Conservation (phyloP, 164 flowering plant genomes). For the Paratinospora sagittata region DNA sequence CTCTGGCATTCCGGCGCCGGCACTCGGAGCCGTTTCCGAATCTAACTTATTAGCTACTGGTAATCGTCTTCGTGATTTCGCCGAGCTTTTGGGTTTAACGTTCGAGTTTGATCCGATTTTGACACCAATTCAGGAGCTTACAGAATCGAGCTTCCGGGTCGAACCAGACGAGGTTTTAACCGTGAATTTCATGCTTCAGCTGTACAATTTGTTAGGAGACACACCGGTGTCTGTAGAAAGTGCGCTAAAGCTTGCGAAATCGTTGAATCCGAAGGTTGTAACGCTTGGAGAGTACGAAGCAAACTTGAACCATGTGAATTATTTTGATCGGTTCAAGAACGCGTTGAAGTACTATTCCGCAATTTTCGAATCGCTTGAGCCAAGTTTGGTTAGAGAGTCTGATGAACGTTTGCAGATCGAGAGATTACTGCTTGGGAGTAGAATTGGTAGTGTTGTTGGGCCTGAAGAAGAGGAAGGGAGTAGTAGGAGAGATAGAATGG, state of each 20-base stretch:
- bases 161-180: slow-evolving; percentile 59
- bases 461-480: slow-evolving; percentile 31
- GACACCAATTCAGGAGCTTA: slow-evolving; percentile 52
- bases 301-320: slow-evolving; percentile 53
- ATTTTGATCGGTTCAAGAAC: slow-evolving; percentile 43
- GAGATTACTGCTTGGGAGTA: slow-evolving; percentile 49
- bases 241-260: slow-evolving; percentile 54
- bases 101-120: slow-evolving; percentile 75
- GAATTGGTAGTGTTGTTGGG: slow-evolving; percentile 51
- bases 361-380: slow-evolving; percentile 80
- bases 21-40: background rate
- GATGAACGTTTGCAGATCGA: slow-evolving; percentile 55
- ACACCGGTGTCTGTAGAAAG: slow-evolving; percentile 35
- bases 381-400: slow-evolving; percentile 57
- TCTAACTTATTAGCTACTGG: slow-evolving; percentile 22
- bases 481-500: slow-evolving; percentile 53
- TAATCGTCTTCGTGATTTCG: slow-evolving; percentile 66
- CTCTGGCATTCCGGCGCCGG: slow-evolving; percentile 10
- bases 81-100: slow-evolving; percentile 53
- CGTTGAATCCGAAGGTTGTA: slow-evolving; percentile 59
- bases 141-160: slow-evolving; percentile 48
- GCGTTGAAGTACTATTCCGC: slow-evolving; percentile 68
- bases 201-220: slow-evolving; percentile 66
- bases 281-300: slow-evolving; percentile 88
- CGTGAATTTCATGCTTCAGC: slow-evolving; percentile 87